phyloP scores from a whole-genome alignment of 208 protist genomes.

The Acanthamoeba quina region DNA sequence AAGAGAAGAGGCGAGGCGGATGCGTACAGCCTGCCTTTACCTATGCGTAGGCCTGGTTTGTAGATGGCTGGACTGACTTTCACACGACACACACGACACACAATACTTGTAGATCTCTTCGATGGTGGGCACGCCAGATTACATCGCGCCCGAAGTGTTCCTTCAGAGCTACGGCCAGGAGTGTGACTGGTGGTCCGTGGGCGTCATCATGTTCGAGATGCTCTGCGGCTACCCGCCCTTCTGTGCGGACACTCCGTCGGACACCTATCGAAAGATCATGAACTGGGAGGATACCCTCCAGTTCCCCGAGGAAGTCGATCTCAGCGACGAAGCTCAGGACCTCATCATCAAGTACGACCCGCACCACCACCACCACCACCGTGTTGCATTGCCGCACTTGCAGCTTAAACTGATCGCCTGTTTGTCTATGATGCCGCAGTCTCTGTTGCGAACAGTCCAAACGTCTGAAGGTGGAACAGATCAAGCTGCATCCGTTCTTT shows the following conservation, averaged over 20 bases:
- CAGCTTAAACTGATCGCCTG: not conserved
- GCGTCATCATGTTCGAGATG: conserved; percentile 98
- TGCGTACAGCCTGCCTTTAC: not conserved
- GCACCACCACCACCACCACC: not conserved
- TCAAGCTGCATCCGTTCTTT: conserved; percentile 89
- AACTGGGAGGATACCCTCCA: conserved; percentile 94
- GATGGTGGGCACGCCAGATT: conserved; percentile 95
- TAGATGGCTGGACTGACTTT: not conserved
- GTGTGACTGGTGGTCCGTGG: conserved; percentile 98
- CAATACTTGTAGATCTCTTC: conserved; percentile 60
- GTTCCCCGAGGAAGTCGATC: conserved; percentile 91
- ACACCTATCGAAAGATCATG: conserved; percentile 96
- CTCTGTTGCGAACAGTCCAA: conserved; percentile 69
- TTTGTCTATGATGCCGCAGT: not conserved
- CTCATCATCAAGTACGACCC: conserved; percentile 90
- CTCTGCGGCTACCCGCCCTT: conserved; percentile 97
- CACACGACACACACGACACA: not conserved
- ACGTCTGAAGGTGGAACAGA: conserved; percentile 58
- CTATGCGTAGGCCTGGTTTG: not conserved
- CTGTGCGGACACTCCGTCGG: conserved; percentile 93
- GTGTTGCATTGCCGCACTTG: not conserved
- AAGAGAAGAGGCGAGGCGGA: conserved; percentile 49
- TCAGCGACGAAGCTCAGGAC: conserved; percentile 93
- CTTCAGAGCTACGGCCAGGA: conserved; percentile 95
- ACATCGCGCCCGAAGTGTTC: conserved; percentile 97